Percentiles rank a stretch among this genome's conserved stretches.
These are phyloP conservation scores for Ophiorrhiza pumila DNA, from an alignment of 257 asterid species.

Conservation along the genomic window DNA sequence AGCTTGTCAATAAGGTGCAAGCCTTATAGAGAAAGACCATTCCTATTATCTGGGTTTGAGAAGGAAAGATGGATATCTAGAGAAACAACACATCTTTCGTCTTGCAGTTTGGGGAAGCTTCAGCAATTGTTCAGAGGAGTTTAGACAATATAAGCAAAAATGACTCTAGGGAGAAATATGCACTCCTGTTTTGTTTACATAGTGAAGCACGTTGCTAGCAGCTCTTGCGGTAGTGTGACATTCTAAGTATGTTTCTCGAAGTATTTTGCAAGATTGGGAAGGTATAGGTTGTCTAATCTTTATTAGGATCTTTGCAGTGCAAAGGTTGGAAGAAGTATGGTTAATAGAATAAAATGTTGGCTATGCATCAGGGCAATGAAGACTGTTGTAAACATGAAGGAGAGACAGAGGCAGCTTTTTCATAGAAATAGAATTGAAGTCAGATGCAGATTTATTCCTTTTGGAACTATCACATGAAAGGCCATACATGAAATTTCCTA, in stretches of 20 bases:
- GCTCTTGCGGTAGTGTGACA: background rate
- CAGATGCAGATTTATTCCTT: background rate
- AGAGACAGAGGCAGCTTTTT: background rate
- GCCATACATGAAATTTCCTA: background rate
- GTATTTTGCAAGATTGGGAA: background rate
- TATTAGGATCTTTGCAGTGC: background rate
- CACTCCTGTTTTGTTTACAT: background rate
- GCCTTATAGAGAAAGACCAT: background rate
- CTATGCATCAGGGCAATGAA: background rate
- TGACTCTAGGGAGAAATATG: background rate
- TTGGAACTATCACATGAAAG: background rate
- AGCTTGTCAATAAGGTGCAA: background rate
- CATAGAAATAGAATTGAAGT: background rate
- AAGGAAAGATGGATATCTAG: background rate
- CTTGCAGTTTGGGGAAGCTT: background rate
- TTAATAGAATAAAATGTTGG: background rate
- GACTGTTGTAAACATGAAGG: background rate
- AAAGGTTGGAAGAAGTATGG: background rate
- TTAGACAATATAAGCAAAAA: background rate
- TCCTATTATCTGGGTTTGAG: background rate
- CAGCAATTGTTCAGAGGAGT: background rate
- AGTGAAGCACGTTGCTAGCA: background rate
- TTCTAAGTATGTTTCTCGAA: background rate
- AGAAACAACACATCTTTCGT: background rate
- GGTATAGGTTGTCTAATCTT: background rate